Conservation (phyloP, 768 basidiomycete genomes). For the Leccinum broughii region DNA sequence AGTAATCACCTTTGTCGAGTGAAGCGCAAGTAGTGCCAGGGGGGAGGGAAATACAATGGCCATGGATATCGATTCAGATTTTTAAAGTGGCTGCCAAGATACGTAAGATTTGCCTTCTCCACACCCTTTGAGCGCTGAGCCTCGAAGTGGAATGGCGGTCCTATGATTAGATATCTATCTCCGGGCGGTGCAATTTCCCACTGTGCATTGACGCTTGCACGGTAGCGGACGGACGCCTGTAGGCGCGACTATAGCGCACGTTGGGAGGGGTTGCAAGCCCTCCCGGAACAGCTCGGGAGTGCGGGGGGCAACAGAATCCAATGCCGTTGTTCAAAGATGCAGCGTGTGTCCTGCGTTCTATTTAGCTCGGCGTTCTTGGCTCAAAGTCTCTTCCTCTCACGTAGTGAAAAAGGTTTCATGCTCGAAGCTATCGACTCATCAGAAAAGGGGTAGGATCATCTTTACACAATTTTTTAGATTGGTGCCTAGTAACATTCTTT, state of each 20-base stretch:
- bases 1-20: not conserved
- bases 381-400: conserved; percentile 24
- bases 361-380: conserved; percentile 7
- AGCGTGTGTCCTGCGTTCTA: conserved; percentile 60
- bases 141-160: too few relatives aligned
- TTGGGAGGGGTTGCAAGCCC: conserved; percentile 57
- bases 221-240: too few relatives aligned
- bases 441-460: conserved; percentile 79
- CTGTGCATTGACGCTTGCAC: too few relatives aligned
- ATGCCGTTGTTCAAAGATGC: conserved; percentile 91
- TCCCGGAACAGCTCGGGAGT: conserved; percentile 80
- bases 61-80: not conserved
- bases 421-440: conserved; percentile 78
- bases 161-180: too few relatives aligned
- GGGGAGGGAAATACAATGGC: not conserved
- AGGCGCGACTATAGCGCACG: too few relatives aligned
- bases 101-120: too few relatives aligned
- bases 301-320: conserved; percentile 71
- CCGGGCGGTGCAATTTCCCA: too few relatives aligned
- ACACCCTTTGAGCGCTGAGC: too few relatives aligned
- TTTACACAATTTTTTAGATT: conserved; percentile 9
- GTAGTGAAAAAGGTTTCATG: conserved; percentile 93
- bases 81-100: not conserved
- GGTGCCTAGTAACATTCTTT: not conserved
- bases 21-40: too few relatives aligned